Base-by-base conservation (phyloP, 768 basidiomycete species). In the Serpula lacrymans region DNA sequence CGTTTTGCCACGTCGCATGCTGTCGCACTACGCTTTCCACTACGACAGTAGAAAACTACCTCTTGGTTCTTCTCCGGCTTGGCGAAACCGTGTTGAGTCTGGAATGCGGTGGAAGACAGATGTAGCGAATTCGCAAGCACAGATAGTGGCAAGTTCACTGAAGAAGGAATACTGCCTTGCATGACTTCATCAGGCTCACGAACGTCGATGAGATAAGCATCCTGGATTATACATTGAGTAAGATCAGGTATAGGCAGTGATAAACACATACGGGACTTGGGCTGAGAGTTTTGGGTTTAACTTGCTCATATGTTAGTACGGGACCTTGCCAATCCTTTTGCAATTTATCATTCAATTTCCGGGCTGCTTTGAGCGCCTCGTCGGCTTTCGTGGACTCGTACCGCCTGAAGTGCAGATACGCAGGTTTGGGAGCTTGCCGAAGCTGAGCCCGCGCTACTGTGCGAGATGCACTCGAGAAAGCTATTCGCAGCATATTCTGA, bases 171-270 rank as follows among this genome's bases (percentile, higher is more conserved):
- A 58, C 85, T 84, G 10, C 94, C 94, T 57, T 91, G 88, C 11
- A 86, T 75, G 31, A 92, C 88, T 59, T 96, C 94, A 49, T 89
- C 80, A 1, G 84, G 88, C 60, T 96, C 94, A 16, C 95, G 82
- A n/a, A 97, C 94, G 53, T 95, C 92, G 50, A 90, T 81, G 32
- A 90, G 57, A 55, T 81, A 88, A 4, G 76, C 69, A 45, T 84
- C 70, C 88, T 90, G 46, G 10, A 57, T 21, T 63, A 41, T 27
- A 18, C 20, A 16, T 16, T 29, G 21, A 24, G 12, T 37, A 24
- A 20, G 5, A 11, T n/a, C 10, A 30, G 40, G 3, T 7, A 30
- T 8, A 53, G 62, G 27, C 12, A 18, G 20, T 13, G 27, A 25
- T 16, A 4, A 9, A 5, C 23, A 16, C 59, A 20, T 51, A 88